These are phyloP conservation scores for Ogataea polymorpha DNA, from an alignment of 805 yeast species.

Conservation along the genomic window DNA sequence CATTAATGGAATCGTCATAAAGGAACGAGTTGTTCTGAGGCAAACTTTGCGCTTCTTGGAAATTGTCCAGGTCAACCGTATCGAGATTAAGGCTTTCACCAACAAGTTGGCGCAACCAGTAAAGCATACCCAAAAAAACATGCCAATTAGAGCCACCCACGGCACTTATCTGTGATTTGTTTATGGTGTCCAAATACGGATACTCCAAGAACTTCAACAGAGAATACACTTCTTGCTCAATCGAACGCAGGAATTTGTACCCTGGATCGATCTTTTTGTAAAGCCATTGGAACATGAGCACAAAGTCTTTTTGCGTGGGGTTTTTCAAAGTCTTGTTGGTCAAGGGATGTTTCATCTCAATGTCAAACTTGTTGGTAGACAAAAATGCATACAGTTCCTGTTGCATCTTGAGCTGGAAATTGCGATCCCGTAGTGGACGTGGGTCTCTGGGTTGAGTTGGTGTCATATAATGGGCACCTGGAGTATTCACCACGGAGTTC, in stretches of 20 bases:
- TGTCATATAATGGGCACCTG: conserved; percentile 12
- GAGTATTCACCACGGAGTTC: conserved; percentile 19
- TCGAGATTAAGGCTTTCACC: conserved; percentile 38
- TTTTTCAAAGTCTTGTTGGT: conserved; percentile 59
- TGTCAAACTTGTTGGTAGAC: conserved; percentile 61
- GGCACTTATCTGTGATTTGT: conserved; percentile 82
- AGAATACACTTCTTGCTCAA: conserved; percentile 73
- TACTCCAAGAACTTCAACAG: conserved; percentile 64
- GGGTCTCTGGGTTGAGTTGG: conserved; percentile 47
- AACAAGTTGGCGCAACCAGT: conserved; percentile 71
- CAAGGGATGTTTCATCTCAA: conserved; percentile 69
- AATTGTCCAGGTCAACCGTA: conserved; percentile 28
- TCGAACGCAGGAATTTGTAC: conserved; percentile 60
- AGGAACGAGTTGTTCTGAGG: conserved; percentile 28
- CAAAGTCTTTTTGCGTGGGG: conserved; percentile 88
- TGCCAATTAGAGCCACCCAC: conserved; percentile 93
- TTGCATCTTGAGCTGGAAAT: conserved; percentile 61
- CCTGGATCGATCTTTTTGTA: conserved; percentile 78
- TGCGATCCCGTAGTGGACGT: conserved; percentile 73
- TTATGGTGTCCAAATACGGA: conserved; percentile 77
- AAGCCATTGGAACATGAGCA: conserved; percentile 72
- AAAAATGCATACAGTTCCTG: conserved; percentile 68
- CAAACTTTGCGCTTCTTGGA: conserved; percentile 21
- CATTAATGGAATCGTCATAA: conserved; percentile 23
- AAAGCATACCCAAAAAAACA: conserved; percentile 71